Evolutionary conservation across 2,329 filamentous ascomycete species (phyloP).

Genomic region (Cadophora sp.): DNA sequence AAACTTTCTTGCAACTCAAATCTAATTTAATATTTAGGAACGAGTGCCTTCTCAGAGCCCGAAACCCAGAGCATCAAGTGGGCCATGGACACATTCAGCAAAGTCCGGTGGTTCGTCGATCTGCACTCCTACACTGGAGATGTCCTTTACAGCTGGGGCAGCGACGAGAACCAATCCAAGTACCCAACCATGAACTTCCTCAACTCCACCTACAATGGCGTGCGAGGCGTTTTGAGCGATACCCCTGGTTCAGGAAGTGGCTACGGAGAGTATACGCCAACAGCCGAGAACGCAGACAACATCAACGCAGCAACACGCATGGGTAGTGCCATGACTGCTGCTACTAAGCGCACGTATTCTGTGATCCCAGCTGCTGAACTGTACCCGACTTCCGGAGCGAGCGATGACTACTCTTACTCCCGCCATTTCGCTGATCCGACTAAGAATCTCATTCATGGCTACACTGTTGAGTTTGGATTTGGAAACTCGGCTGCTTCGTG

Average conservation of each 20-base stretch:
- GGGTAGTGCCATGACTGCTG: conserved; percentile 49
- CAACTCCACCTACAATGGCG: conserved; percentile 58
- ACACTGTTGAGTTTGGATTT: conserved; percentile 57
- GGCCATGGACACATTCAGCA: conserved; percentile 56
- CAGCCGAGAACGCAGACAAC: conserved; percentile 48
- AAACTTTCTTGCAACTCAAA: neutral
- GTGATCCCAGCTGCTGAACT: conserved; percentile 50
- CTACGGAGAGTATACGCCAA: conserved; percentile 56
- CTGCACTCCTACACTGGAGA: conserved; percentile 61
- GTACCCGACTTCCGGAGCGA: conserved; percentile 55
- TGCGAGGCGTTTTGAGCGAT: conserved; percentile 55
- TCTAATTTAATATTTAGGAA: conserved; percentile 46
- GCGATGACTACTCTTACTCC: conserved; percentile 55
- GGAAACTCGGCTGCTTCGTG: conserved; percentile 38
- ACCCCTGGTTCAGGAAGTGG: conserved; percentile 41
- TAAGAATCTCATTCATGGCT: conserved; percentile 50
- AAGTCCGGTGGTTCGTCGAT: conserved; percentile 64
- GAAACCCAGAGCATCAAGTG: conserved; percentile 62
- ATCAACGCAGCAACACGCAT: conserved; percentile 47
- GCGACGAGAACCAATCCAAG: conserved; percentile 58
- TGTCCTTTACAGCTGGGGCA: conserved; percentile 64
- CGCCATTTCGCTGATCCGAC: conserved; percentile 50
- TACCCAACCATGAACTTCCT: conserved; percentile 57
- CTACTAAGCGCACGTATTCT: conserved; percentile 48
- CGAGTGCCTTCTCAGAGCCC: conserved; percentile 59